Percentiles rank a stretch among this genome's conserved stretches.
Evolutionary conservation across 2,329 filamentous ascomycete species (phyloP).

Genomic region (Davidsoniella australis): DNA sequence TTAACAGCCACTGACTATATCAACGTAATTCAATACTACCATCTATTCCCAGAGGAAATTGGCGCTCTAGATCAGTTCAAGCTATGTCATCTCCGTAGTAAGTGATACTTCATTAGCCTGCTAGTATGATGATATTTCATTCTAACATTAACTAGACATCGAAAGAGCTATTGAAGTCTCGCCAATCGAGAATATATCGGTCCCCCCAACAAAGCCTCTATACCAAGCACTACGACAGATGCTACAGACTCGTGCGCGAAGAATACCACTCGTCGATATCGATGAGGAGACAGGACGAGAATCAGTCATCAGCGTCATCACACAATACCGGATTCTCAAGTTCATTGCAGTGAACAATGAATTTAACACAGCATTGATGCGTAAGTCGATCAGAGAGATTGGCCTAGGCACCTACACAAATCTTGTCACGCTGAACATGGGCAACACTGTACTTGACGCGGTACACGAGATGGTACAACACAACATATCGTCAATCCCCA

Average conservation of each 20-base stretch:
- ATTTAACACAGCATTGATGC: slow-evolving; percentile 70
- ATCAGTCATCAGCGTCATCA: slow-evolving; percentile 91
- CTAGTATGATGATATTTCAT: neutral
- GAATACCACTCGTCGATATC: slow-evolving; percentile 83
- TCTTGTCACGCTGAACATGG: slow-evolving; percentile 72
- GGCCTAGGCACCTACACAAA: slow-evolving; percentile 70
- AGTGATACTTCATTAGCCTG: slow-evolving; percentile 34
- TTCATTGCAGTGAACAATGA: slow-evolving; percentile 91
- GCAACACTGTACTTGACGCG: slow-evolving; percentile 79
- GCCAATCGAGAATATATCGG: slow-evolving; percentile 89
- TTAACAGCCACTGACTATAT: slow-evolving; percentile 95
- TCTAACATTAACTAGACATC: slow-evolving; percentile 48
- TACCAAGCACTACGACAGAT: slow-evolving; percentile 93
- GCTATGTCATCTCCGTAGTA: slow-evolving; percentile 79
- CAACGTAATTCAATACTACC: slow-evolving; percentile 98
- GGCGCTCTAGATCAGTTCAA: slow-evolving; percentile 86
- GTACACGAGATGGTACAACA: slow-evolving; percentile 84
- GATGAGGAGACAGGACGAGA: slow-evolving; percentile 87
- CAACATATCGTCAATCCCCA: slow-evolving; percentile 89
- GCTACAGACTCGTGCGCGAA: slow-evolving; percentile 79
- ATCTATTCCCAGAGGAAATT: slow-evolving; percentile 83
- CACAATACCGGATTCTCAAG: slow-evolving; percentile 95
- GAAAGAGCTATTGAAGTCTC: slow-evolving; percentile 83
- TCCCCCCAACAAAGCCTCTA: slow-evolving; percentile 73
- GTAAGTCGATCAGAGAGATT: slow-evolving; percentile 73